Percentiles rank a stretch among this genome's conserved stretches.
Conservation (phyloP, 1,139 yeast genomes). For the Suhomyces ambrosiae region DNA sequence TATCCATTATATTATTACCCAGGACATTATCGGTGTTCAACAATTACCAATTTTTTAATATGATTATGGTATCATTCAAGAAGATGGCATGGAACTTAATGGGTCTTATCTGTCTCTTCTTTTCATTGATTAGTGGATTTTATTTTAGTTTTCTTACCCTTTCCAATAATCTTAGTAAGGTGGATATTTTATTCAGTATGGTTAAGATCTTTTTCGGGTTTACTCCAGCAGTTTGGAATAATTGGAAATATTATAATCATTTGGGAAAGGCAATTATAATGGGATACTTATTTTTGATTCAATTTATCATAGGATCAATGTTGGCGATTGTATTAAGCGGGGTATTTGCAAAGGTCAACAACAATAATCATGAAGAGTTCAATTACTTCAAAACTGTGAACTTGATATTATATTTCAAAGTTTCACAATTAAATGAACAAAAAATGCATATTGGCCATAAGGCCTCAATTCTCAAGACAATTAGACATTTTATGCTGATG, state of each 20-base stretch:
- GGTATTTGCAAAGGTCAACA: slow-evolving; percentile 42
- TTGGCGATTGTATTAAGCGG: slow-evolving; percentile 59
- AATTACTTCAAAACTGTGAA: slow-evolving; percentile 45
- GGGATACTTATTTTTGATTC: slow-evolving; percentile 57
- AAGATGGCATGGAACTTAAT: slow-evolving; percentile 58
- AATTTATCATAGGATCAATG: slow-evolving; percentile 59
- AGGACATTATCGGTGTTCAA: slow-evolving; percentile 56
- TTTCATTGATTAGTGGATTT: slow-evolving; percentile 58
- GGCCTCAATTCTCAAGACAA: slow-evolving; percentile 1
- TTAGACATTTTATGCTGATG: slow-evolving; percentile 8
- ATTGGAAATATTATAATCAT: slow-evolving; percentile 54
- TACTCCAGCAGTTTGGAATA: slow-evolving; percentile 66
- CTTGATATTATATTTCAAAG: slow-evolving; percentile 35
- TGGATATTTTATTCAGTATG: slow-evolving; percentile 56
- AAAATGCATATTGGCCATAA: slow-evolving; percentile 1
- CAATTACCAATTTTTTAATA: slow-evolving; percentile 55
- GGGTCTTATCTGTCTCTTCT: slow-evolving; percentile 54
- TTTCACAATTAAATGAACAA: slow-evolving; percentile 18
- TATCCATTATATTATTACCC: slow-evolving; percentile 58
- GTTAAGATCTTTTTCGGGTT: slow-evolving; percentile 61
- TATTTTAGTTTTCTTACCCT: slow-evolving; percentile 59
- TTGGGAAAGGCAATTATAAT: slow-evolving; percentile 54
- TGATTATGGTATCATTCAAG: slow-evolving; percentile 54
- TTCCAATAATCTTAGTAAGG: slow-evolving; percentile 47
- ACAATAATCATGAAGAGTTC: slow-evolving; percentile 44